Base-by-base conservation (phyloP, 2,329 filamentous ascomycete species). In the Cadophora sp. region DNA sequence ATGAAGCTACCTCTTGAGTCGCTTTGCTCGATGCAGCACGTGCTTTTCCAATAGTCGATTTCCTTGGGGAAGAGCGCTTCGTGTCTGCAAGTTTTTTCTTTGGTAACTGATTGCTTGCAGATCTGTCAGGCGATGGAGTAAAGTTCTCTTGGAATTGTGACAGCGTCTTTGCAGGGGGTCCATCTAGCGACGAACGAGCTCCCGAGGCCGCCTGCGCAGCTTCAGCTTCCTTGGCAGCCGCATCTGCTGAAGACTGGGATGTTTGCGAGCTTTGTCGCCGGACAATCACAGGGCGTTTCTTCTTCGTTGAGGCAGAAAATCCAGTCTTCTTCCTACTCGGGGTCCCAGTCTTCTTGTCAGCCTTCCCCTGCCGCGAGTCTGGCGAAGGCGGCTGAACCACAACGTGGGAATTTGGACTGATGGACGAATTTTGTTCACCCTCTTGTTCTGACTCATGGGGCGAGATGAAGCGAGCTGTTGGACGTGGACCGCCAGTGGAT, bases 401-500 rank as follows among this genome's bases (percentile, higher is more conserved):
- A 19, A 73, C 72, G 60, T 76, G 75, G 50, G 75, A 71, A 43
- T 77, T 77, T 12, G 81, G 81, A 72, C 81, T 83, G 26, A 77
- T 78, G 6, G 83, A 83, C 4, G 81, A 83, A 40, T 77, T 77
- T n/a, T 79, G 77, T 29, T 80, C 76, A 64, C 70, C 72, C 65
- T 79, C 78, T 51, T 82, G 81, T 61, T 81, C 81, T 37, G 84
- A 85, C 34, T 80, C 81, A 37, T 83, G 82, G 1, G 87, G 86
- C 19, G 85, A 86, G 8, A 84, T 83, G 72, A 89, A 89, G n/a
- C 86, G 84, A 64, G 87, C 86, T 9, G 86, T 89, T n/a, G 86
- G 86, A 24, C 85, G 82, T 14, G 85, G 83, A 5, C 85, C 85
- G 19, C 82, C 83, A 24, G 80, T 78, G 34, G 86, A 86, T 66